A percentile compares a stretch with the other conserved stretches of the same genome.
These are phyloP conservation scores for Wickerhamiella bombiphila DNA, from an alignment of 805 yeast genomes.

Conservation along the genomic window DNA sequence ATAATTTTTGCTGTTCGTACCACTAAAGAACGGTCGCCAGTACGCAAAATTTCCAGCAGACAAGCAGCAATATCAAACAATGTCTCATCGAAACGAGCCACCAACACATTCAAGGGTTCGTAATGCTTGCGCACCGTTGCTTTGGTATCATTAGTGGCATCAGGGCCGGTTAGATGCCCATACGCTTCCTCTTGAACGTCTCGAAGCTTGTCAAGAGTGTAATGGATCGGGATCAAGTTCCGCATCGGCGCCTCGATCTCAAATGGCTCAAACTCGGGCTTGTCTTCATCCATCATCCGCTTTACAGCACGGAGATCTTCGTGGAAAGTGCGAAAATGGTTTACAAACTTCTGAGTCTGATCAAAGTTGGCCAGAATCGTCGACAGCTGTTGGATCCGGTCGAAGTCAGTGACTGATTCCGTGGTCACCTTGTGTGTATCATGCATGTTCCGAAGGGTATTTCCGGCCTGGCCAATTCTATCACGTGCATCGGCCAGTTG, in stretches of 20 bases:
- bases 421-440: conserved; percentile 40
- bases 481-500: conserved; percentile 26
- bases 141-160: conserved; percentile 47
- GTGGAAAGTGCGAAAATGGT: conserved; percentile 44
- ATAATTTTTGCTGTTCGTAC: conserved; percentile 62
- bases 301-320: conserved; percentile 37
- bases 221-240: conserved; percentile 53
- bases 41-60: conserved; percentile 57
- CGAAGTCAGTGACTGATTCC: conserved; percentile 49
- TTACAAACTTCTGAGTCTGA: conserved; percentile 50
- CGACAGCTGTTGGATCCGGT: conserved; percentile 52
- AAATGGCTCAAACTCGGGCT: conserved; percentile 20
- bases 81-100: conserved; percentile 44
- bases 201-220: conserved; percentile 49
- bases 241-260: conserved; percentile 32
- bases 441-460: conserved; percentile 26
- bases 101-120: conserved; percentile 33
- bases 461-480: conserved; percentile 26
- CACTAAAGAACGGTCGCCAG: conserved; percentile 51
- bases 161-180: conserved; percentile 8
- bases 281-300: conserved; percentile 34
- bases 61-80: conserved; percentile 54
- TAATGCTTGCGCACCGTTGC: conserved; percentile 48
- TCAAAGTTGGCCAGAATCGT: conserved; percentile 55
- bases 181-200: conserved; percentile 63